Evolutionary conservation across 306 rosid genomes (phyloP).

Genomic region (Prunus davidiana): DNA sequence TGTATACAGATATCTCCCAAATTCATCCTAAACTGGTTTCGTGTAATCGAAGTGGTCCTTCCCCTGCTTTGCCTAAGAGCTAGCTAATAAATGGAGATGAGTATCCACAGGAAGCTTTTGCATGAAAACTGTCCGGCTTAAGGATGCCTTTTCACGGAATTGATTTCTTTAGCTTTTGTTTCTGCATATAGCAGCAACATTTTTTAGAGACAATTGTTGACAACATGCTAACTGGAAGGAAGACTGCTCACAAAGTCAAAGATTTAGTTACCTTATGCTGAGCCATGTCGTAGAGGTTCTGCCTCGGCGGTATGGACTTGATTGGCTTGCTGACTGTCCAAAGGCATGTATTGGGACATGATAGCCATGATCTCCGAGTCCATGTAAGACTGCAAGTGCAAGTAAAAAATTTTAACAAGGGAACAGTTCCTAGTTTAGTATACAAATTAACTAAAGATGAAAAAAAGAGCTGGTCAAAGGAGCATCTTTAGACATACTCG

Average conservation of each 20-base stretch:
- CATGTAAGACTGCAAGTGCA: conserved; percentile 73
- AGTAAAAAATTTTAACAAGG: not conserved
- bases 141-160: not conserved
- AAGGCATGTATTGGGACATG: conserved; percentile 97
- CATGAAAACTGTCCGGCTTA: not conserved
- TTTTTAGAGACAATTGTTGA: not conserved
- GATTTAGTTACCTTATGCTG: conserved; percentile 48
- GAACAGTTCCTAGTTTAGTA: conserved; percentile 3
- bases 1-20: not conserved
- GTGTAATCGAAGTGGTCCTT: not conserved
- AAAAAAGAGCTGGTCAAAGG: not conserved
- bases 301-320: conserved; percentile 54
- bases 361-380: conserved; percentile 95
- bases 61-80: not conserved
- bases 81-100: not conserved
- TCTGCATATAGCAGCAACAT: conserved; percentile 12
- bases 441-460: not conserved
- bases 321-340: conserved; percentile 57
- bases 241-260: conserved; percentile 7
- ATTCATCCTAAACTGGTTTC: not conserved
- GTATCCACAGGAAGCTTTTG: not conserved
- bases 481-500: conserved; percentile 52
- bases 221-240: conserved; percentile 10
- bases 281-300: conserved; percentile 56
- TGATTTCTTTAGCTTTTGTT: not conserved